A percentile compares a stretch with the other conserved stretches of the same genome.
phyloP scores from a whole-genome alignment of 331 rosid species.

The Rosa hybrid region DNA sequence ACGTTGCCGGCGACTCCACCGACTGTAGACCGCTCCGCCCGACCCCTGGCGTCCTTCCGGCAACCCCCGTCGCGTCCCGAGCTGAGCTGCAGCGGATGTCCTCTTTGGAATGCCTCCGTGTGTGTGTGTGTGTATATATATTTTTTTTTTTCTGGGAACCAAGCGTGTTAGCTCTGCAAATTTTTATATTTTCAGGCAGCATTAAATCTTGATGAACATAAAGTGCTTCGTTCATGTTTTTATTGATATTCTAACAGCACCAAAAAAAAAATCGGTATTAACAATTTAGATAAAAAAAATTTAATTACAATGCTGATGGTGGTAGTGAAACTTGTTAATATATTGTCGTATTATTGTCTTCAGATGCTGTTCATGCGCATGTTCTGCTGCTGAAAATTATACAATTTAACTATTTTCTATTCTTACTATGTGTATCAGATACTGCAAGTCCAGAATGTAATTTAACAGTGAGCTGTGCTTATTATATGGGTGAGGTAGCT shows the following conservation, averaged over 20 bases:
- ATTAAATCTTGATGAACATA: too few relatives aligned
- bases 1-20: too few relatives aligned
- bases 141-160: too few relatives aligned
- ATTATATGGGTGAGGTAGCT: constrained; percentile 88
- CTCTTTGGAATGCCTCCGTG: too few relatives aligned
- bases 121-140: too few relatives aligned
- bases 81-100: too few relatives aligned
- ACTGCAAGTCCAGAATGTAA: constrained; percentile 80
- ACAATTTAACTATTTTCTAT: not conserved
- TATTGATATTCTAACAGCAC: not conserved
- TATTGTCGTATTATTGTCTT: not conserved
- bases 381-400: not conserved
- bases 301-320: not conserved
- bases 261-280: not conserved
- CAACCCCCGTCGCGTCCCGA: too few relatives aligned
- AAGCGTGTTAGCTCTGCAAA: too few relatives aligned
- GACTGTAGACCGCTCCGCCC: too few relatives aligned
- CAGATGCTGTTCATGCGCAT: not conserved
- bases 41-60: too few relatives aligned
- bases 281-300: not conserved
- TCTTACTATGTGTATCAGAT: constrained; percentile 43
- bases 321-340: not conserved
- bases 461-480: constrained; percentile 71
- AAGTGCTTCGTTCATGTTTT: too few relatives aligned
- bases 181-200: too few relatives aligned